A percentile compares a stretch with the other conserved stretches of the same genome.
Conservation (phyloP, 495 filamentous ascomycete species). For the Annulohypoxylon nitens region DNA sequence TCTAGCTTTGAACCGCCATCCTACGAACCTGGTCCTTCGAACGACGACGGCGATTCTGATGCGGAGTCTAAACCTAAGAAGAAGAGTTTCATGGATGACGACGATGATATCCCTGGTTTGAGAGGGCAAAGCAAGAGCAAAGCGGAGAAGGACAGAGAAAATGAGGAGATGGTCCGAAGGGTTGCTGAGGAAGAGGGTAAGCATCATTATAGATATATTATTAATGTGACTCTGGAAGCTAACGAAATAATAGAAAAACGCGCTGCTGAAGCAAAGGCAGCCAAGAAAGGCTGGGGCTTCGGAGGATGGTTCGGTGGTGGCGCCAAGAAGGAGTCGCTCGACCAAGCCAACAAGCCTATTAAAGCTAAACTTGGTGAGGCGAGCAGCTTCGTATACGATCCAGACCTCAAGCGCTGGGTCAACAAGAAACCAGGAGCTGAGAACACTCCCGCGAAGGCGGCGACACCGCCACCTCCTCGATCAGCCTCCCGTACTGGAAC, state of each 20-base stretch:
- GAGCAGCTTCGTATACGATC: slow-evolving; percentile 92
- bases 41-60: slow-evolving; percentile 54
- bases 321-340: slow-evolving; percentile 72
- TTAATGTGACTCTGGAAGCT: slow-evolving; percentile 43
- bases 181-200: slow-evolving; percentile 88
- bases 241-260: slow-evolving; percentile 48
- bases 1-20: slow-evolving; percentile 68
- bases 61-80: slow-evolving; percentile 72
- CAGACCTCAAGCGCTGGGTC: slow-evolving; percentile 95
- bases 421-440: slow-evolving; percentile 88
- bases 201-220: slow-evolving; percentile 40
- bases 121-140: slow-evolving; percentile 63
- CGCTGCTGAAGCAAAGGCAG: slow-evolving; percentile 51
- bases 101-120: slow-evolving; percentile 65
- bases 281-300: slow-evolving; percentile 86
- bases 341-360: slow-evolving; percentile 76
- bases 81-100: slow-evolving; percentile 84
- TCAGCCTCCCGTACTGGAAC: slow-evolving; percentile 54
- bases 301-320: slow-evolving; percentile 81
- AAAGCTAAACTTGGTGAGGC: slow-evolving; percentile 95
- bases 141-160: slow-evolving; percentile 69
- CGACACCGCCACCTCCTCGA: slow-evolving; percentile 66
- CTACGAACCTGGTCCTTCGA: slow-evolving; percentile 65
- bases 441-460: slow-evolving; percentile 59
- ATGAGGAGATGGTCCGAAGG: slow-evolving; percentile 82